phyloP scores from a whole-genome alignment of 2,329 filamentous ascomycete species.

The Talaromyces sp. region DNA sequence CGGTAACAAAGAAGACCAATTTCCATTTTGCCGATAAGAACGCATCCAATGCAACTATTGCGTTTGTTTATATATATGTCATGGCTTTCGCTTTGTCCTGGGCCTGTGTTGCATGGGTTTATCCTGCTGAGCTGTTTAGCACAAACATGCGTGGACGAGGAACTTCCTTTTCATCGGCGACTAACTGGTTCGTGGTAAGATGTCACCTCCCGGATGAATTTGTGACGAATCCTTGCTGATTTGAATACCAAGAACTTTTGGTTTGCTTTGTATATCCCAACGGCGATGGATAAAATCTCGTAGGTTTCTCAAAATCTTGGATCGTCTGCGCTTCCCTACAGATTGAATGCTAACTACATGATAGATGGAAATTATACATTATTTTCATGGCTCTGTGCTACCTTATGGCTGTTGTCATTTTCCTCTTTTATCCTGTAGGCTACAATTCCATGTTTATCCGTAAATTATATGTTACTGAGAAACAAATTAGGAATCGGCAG shows the following conservation, averaged over 20 bases:
- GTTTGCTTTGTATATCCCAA: constrained; percentile 23
- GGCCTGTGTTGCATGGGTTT: constrained; percentile 22
- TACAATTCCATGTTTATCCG: neutral
- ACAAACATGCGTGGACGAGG: constrained; percentile 19
- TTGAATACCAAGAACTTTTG: constrained; percentile 19
- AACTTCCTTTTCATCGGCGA: constrained; percentile 21
- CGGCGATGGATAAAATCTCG: constrained; percentile 21
- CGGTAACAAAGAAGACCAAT: constrained; percentile 20
- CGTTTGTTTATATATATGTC: constrained; percentile 27
- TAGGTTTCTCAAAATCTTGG: constrained; percentile 4
- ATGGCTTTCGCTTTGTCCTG: constrained; percentile 25
- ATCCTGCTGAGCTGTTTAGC: constrained; percentile 20
- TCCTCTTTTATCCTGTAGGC: constrained; percentile 20
- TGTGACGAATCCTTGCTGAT: neutral
- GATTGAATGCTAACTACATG: neutral
- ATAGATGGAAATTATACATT: constrained; percentile 20
- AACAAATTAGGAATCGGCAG: constrained; percentile 17
- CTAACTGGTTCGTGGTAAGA: constrained; percentile 25
- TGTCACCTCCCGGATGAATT: neutral
- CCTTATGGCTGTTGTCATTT: constrained; percentile 19
- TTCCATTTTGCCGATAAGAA: constrained; percentile 15
- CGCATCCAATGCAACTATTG: constrained; percentile 21
- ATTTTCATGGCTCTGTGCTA: constrained; percentile 21
- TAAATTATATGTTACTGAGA: neutral
- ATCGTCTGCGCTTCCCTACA: neutral